phyloP scores from a whole-genome alignment of 441 rosid genomes.

The Kokia cookei region DNA sequence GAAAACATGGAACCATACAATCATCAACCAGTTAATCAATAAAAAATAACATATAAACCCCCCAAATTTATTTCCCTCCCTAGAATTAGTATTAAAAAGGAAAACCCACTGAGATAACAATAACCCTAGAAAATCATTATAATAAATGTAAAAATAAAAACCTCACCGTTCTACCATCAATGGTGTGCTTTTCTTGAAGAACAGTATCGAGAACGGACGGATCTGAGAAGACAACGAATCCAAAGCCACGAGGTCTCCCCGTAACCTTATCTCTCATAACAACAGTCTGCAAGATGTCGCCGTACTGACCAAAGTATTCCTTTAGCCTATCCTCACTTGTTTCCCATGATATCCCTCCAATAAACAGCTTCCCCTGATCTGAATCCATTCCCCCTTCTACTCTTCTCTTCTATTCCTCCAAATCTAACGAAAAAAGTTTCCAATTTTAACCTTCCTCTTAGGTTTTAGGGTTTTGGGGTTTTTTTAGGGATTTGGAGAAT shows the following conservation, averaged over 20 bases:
- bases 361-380: constrained; percentile 94
- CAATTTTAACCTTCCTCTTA: neutral
- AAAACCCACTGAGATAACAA: neutral
- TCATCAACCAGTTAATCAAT: neutral
- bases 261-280: constrained; percentile 88
- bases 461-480: constrained; percentile 15
- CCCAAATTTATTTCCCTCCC: neutral
- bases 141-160: neutral
- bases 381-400: constrained; percentile 53
- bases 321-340: constrained; percentile 69
- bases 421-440: neutral
- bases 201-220: constrained; percentile 66
- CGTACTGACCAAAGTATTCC: constrained; percentile 69
- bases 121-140: neutral
- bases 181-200: constrained; percentile 76
- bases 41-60: neutral
- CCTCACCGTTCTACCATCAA: constrained; percentile 77
- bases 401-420: neutral
- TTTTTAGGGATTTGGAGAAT: constrained; percentile 20
- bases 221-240: constrained; percentile 82
- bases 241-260: constrained; percentile 83
- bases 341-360: constrained; percentile 99
- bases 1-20: neutral
- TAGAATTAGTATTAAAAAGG: neutral
- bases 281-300: constrained; percentile 68